Conservation (phyloP, 2,329 filamentous ascomycete genomes). For the Pseudocercospora fijiensis region DNA sequence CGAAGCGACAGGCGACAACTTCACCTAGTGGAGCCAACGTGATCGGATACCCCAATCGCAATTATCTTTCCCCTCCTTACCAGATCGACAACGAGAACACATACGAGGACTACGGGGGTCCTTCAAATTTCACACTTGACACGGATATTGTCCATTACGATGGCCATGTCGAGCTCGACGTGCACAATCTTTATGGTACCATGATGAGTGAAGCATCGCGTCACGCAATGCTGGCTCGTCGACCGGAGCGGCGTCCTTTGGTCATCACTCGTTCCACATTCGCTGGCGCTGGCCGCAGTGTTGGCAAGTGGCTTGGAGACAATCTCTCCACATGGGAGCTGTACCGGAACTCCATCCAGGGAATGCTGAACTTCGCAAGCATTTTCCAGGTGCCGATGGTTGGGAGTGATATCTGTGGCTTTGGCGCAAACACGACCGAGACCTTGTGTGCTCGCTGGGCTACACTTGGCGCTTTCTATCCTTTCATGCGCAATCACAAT, state of each 20-base stretch:
- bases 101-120: slow-evolving; percentile 42
- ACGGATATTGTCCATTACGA: slow-evolving; percentile 68
- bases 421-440: slow-evolving; percentile 64
- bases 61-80: slow-evolving; percentile 65
- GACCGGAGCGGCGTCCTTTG: slow-evolving; percentile 63
- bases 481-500: slow-evolving; percentile 76
- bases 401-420: slow-evolving; percentile 71
- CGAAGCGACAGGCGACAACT: slow-evolving; percentile 20
- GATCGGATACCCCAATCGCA: slow-evolving; percentile 29
- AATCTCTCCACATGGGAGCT: slow-evolving; percentile 47
- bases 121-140: slow-evolving; percentile 54
- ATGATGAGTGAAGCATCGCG: slow-evolving; percentile 69
- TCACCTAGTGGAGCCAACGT: slow-evolving; percentile 17
- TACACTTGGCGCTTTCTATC: slow-evolving; percentile 68
- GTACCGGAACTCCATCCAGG: slow-evolving; percentile 44
- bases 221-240: slow-evolving; percentile 64
- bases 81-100: slow-evolving; percentile 57
- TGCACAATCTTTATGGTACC: slow-evolving; percentile 73
- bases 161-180: slow-evolving; percentile 68
- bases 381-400: slow-evolving; percentile 51
- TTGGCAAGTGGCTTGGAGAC: slow-evolving; percentile 60
- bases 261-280: slow-evolving; percentile 68
- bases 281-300: slow-evolving; percentile 53
- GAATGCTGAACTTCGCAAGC: slow-evolving; percentile 48
- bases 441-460: slow-evolving; percentile 71